Evolutionary conservation across 805 yeast genomes (phyloP), one percentile per base, ranked within the genome.

Genomic region (Candida nonsorbophila): DNA sequence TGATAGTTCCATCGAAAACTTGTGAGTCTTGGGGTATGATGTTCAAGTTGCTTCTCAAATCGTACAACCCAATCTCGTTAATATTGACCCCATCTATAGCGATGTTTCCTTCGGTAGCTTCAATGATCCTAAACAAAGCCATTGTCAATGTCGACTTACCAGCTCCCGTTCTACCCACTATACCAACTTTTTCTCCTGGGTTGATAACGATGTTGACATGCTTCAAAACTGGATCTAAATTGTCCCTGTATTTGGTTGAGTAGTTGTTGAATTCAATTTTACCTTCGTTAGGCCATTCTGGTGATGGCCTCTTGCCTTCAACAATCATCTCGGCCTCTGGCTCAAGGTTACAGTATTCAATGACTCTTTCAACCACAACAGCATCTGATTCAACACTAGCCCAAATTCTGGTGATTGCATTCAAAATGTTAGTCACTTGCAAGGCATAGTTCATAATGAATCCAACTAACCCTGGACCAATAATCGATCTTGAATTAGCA

Each of bases 81-180:
- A 84, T 84, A 42, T 80, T 59, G n/a, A 84, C 49, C 16, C 72
- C 77, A 58, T 88, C 96, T 42, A 87, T 80, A 10, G 60, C 62
- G 43, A 87, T 83, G 21, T 62, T 55, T n/a, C 94, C 94, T 7
- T 54, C 59, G 5, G 78, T 75, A 2, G 82, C 72, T 55, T 88
- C 96, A 45, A 88, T 84, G 26, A 87, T 74, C 43, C 97, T 65
- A 67, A 84, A 87, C 22, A 87, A 59, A 0, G 96, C 92, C 46
- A 85, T 59, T 0, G 95, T 82, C 47, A 87, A 67, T 1, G 95
- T 80, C 0, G 92, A 80, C 55, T 87, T 87, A 40, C 97, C 97
- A 2, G 97, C 97, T 40, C 97, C 97, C 0, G 97, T 88, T 51
- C 97, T 74, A 15, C 97, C 97, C 32, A 90, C 97, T 55, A 88